Base-by-base conservation (phyloP, 768 basidiomycete genomes). In the Psilocybe cyanescens region DNA sequence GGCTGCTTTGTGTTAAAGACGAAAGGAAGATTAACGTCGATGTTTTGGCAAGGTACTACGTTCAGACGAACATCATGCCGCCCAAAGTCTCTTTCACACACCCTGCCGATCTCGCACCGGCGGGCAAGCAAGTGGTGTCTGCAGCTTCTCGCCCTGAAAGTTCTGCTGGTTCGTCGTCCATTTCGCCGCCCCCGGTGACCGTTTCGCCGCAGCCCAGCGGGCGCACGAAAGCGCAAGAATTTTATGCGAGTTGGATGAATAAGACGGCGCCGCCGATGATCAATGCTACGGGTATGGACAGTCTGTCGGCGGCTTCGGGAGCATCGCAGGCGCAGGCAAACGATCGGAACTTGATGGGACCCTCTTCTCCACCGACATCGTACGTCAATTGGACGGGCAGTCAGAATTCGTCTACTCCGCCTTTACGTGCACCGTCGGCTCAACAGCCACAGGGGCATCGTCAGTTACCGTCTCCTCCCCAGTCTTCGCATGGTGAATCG, bases 181-280 rank as follows among this genome's bases (percentile, higher is more conserved):
- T n/a, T 2, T 39, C 39, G 41, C 50, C 60, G 3, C 56, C 49
- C 19, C 46, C 58, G 33, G 54, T 52, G 39, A 54, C 54, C 8
- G 53, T 35, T 30, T 50, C 54, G 41, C 49, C 61, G 7, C 66
- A 63, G 51, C 47, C 64, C n/a, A 51, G 29, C 4, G 72, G 70
- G 12, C 60, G 68, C 49, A 75, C 75, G 2, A 66, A 74, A 37
- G 82, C 81, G 24, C 81, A 81, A 50, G 76, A 75, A 52, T 67
- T 83, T 29, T 83, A 82, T 63, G 79, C 78, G 6, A 81, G 78
- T 49, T 77, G 79, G 3, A 54, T 70, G 29, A 67, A 60, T 56
- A 69, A 64, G 54, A 67, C 59, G 30, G 44, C 64, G 14, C 49
- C 59, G 11, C 69, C 71, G 2, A 67, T 72, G 64, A 66, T 70